Evolutionary conservation across 1,284 basidiomycete genomes (phyloP).

Genomic region (Irpex sp.): DNA sequence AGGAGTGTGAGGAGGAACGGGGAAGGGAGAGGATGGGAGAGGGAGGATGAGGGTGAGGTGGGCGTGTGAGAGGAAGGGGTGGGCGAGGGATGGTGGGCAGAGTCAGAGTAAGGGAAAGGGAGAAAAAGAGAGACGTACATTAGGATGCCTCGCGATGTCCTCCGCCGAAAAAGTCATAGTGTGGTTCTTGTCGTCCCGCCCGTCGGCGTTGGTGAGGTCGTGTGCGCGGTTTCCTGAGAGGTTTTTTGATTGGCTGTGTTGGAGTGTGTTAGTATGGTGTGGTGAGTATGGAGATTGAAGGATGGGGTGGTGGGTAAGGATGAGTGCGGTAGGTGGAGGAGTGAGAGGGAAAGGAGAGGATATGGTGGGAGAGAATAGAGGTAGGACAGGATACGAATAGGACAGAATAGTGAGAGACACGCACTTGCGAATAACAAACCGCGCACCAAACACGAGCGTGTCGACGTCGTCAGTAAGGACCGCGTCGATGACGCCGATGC

Average conservation of each 20-base stretch:
- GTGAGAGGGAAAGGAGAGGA: too few relatives aligned
- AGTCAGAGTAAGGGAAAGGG: too few relatives aligned
- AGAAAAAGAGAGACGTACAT: background rate
- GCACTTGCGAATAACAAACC: conserved; percentile 75
- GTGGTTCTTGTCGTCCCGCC: conserved; percentile 72
- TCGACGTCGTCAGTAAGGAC: conserved; percentile 94
- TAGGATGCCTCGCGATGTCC: conserved; percentile 39
- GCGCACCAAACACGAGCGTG: conserved; percentile 87
- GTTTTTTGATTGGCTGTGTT: conserved; percentile 58
- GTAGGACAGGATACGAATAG: too few relatives aligned
- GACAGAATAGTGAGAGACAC: conserved; percentile 16
- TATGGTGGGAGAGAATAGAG: too few relatives aligned
- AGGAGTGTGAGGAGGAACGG: too few relatives aligned
- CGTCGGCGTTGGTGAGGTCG: conserved; percentile 56
- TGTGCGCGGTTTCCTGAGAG: conserved; percentile 67
- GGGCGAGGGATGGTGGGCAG: too few relatives aligned
- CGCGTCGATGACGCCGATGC: conserved; percentile 81
- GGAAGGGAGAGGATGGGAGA: too few relatives aligned
- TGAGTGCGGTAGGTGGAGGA: too few relatives aligned
- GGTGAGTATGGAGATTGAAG: background rate
- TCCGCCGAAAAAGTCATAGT: conserved; percentile 60
- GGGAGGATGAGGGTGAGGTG: too few relatives aligned
- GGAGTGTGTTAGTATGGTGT: background rate
- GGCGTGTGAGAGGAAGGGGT: too few relatives aligned
- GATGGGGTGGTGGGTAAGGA: too few relatives aligned